Evolutionary conservation across 345 rosid genomes (phyloP).

Genomic region (Eucalyptus urophylla): DNA sequence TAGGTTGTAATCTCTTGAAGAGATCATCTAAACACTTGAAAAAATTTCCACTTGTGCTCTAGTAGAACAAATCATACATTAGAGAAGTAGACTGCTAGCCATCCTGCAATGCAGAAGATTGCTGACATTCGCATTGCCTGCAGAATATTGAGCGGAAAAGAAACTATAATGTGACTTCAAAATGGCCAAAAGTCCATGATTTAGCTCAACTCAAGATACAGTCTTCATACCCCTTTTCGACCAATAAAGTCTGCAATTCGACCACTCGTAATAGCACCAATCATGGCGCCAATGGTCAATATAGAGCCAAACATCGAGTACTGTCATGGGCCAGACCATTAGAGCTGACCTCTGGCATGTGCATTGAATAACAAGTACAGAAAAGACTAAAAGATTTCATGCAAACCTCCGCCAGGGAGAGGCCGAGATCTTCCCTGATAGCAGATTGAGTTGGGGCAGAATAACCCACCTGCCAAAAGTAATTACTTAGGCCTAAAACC

Average conservation of each 20-base stretch:
- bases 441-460: constrained; percentile 91
- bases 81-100: constrained; percentile 71
- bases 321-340: constrained; percentile 9
- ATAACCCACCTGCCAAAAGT: constrained; percentile 73
- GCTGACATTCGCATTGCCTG: constrained; percentile 91
- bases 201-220: not conserved
- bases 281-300: constrained; percentile 88
- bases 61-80: constrained; percentile 11
- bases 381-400: not conserved
- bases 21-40: not conserved
- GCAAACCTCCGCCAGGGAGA: constrained; percentile 61
- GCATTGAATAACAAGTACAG: not conserved
- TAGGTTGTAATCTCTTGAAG: not conserved
- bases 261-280: constrained; percentile 87
- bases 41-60: not conserved
- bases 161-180: not conserved
- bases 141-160: not conserved
- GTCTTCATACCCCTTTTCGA: constrained; percentile 60
- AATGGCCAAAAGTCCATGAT: not conserved
- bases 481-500: constrained; percentile 21
- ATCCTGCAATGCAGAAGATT: constrained; percentile 65
- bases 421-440: constrained; percentile 67
- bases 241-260: constrained; percentile 61
- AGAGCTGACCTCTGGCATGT: not conserved
- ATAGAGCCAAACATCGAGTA: constrained; percentile 95